Percentiles rank a stretch among this genome's conserved stretches.
These are phyloP conservation scores for Tricharina praecox DNA, from an alignment of 495 filamentous ascomycete species.

Conservation along the genomic window DNA sequence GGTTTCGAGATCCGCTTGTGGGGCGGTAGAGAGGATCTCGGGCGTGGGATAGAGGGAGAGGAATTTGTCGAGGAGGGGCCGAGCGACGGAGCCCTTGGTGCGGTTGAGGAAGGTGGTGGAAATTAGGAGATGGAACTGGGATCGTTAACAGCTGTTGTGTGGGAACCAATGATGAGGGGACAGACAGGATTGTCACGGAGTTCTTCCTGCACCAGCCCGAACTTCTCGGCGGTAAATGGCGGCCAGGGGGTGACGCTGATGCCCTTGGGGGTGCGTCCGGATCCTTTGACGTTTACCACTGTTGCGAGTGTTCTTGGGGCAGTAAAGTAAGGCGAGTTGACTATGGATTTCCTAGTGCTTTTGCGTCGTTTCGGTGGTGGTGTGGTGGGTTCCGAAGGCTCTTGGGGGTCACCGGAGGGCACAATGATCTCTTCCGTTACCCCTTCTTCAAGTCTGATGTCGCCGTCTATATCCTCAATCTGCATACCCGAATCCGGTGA, in stretches of 20 bases:
- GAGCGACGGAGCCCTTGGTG: constrained; percentile 54
- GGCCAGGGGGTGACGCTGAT: constrained; percentile 13
- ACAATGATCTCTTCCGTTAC: no score
- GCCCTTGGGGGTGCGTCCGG: constrained; percentile 8
- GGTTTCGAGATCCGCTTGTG: constrained; percentile 37
- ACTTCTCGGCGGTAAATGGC: constrained; percentile 10
- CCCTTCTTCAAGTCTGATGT: no score
- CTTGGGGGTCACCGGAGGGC: no score
- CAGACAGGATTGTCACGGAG: constrained; percentile 13
- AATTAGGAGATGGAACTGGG: constrained; percentile 47
- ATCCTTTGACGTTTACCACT: background rate
- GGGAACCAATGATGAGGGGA: background rate
- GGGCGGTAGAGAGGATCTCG: constrained; percentile 42
- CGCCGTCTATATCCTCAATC: no score
- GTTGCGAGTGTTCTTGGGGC: no score
- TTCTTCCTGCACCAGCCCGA: constrained; percentile 22
- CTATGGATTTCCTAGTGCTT: background rate
- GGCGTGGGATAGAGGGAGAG: constrained; percentile 53
- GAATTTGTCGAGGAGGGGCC: constrained; percentile 57
- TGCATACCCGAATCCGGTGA: no score
- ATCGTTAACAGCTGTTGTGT: background rate
- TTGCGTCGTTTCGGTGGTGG: background rate
- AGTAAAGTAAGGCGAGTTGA: background rate
- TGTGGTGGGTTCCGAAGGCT: background rate
- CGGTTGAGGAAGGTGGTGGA: constrained; percentile 71